Evolutionary conservation across 805 yeast genomes (phyloP).

Genomic region (Kazachstania psychrophila): DNA sequence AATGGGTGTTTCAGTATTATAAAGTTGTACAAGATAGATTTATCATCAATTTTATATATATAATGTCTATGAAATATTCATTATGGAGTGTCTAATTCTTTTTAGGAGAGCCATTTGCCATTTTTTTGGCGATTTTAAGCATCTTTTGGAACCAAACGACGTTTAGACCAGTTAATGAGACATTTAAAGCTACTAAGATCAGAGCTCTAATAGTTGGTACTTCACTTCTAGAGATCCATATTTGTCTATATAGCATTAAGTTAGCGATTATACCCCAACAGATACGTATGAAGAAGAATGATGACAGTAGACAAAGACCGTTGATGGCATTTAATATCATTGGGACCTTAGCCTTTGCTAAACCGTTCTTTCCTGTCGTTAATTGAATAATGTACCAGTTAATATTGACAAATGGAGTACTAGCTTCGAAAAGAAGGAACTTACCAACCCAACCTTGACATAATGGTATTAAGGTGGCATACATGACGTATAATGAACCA

Average conservation of each 20-base stretch:
- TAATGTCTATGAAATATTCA: too few relatives aligned
- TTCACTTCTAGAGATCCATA: slow-evolving; percentile 36
- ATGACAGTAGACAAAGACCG: slow-evolving; percentile 57
- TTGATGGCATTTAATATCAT: slow-evolving; percentile 47
- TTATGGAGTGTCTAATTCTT: too few relatives aligned
- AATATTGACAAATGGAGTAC: slow-evolving; percentile 90
- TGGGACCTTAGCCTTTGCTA: slow-evolving; percentile 33
- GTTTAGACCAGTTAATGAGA: slow-evolving; percentile 59
- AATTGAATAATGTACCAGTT: slow-evolving; percentile 84
- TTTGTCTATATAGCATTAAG: slow-evolving; percentile 37
- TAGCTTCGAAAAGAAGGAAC: slow-evolving; percentile 75
- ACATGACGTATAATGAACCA: slow-evolving; percentile 70
- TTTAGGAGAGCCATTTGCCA: too few relatives aligned
- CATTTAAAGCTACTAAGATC: slow-evolving; percentile 45
- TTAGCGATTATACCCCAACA: slow-evolving; percentile 83
- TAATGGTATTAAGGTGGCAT: slow-evolving; percentile 56
- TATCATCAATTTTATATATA: too few relatives aligned
- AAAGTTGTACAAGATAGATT: too few relatives aligned
- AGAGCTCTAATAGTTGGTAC: slow-evolving; percentile 41
- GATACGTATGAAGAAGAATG: slow-evolving; percentile 72
- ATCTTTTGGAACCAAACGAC: slow-evolving; percentile 83
- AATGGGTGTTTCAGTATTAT: too few relatives aligned
- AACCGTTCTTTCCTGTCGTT: slow-evolving; percentile 44
- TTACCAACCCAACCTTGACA: slow-evolving; percentile 75
- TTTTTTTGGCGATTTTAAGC: slow-evolving; percentile 62